Evolutionary conservation across 2,329 filamentous ascomycete genomes (phyloP), one percentile per base, ranked within the genome.

Genomic region (Colletotrichum australisinense): DNA sequence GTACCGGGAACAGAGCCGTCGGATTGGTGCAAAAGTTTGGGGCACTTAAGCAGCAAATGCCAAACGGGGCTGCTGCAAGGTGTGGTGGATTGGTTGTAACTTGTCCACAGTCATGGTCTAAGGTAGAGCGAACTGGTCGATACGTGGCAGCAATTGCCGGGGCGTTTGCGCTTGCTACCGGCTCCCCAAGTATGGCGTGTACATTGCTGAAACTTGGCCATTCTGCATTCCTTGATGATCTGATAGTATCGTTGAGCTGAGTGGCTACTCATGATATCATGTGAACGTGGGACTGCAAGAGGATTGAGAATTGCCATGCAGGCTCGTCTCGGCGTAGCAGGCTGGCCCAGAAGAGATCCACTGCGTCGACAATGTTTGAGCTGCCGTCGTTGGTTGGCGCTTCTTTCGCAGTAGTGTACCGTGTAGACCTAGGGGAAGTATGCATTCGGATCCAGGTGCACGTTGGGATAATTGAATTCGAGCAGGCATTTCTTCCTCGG

Each of bases 11-110:
- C 62, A 67, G 60, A 56, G 57, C 71, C 69, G 49, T 57, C 67
- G 56, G 71, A 63, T 73, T 73, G 67, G 71, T 62, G 67, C 62
- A 70, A 63, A 73, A 57, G 35, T 46, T 62, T 66, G 56, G 67
- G 60, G 55, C 32, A 38, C 62, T 71, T 71, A 73, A 73, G 71
- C 71, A 73, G 71, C 71, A 71, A 62, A 53, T 63, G 67, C 67
- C 62, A 66, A 71, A 71, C 62, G 60, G 71, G 71, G 28, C 62
- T 73, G 55, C 56, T 57, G 62, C 67, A 66, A 35, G 55, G 62
- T 35, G 38, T 53, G 55, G 52, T 64, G 60, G 32, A 28, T 52
- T 42, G 16, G 30, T 49, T 49, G 16, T 42, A 3, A 42, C 16
- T 42, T 42, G 19, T 49, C 42, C 42, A 49, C 19, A 49, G 42